Evolutionary conservation across 257 asterid species (phyloP).

Genomic region (Capsicum chinense): DNA sequence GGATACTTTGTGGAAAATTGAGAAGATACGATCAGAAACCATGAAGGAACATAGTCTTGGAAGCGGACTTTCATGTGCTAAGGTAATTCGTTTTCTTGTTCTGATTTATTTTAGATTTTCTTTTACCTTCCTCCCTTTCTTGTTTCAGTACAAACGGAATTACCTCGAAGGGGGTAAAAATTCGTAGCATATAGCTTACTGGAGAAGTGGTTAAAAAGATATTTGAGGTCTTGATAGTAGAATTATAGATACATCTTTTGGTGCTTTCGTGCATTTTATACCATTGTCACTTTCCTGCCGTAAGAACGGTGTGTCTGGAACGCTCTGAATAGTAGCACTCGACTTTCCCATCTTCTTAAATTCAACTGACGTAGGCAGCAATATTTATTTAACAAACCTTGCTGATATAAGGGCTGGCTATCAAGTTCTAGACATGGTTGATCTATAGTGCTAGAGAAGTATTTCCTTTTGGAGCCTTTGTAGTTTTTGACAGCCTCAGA

Average conservation of each 20-base stretch:
- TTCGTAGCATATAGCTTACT: neutral
- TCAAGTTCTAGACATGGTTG: neutral
- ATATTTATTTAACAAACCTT: neutral
- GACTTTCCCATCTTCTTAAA: neutral
- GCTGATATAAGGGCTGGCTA: neutral
- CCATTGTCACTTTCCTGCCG: neutral
- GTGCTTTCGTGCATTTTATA: conserved; percentile 3
- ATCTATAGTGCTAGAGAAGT: neutral
- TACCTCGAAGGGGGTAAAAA: neutral
- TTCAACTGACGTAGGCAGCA: conserved; percentile 21
- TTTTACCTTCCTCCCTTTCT: neutral
- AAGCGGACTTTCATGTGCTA: conserved; percentile 93
- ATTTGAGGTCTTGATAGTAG: neutral
- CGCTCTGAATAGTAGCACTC: neutral
- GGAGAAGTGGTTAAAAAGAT: neutral
- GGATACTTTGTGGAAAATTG: conserved; percentile 82
- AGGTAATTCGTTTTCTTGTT: conserved; percentile 53
- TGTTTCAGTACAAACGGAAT: conserved; percentile 3
- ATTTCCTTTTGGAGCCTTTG: neutral
- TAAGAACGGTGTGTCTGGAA: neutral
- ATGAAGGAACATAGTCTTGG: conserved; percentile 71
- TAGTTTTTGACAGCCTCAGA: neutral
- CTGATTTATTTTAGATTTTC: neutral
- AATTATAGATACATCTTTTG: neutral
- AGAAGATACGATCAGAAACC: conserved; percentile 73